Base-by-base conservation (phyloP, 164 flowering plant genomes). In the Chloranthus sessilifolius region DNA sequence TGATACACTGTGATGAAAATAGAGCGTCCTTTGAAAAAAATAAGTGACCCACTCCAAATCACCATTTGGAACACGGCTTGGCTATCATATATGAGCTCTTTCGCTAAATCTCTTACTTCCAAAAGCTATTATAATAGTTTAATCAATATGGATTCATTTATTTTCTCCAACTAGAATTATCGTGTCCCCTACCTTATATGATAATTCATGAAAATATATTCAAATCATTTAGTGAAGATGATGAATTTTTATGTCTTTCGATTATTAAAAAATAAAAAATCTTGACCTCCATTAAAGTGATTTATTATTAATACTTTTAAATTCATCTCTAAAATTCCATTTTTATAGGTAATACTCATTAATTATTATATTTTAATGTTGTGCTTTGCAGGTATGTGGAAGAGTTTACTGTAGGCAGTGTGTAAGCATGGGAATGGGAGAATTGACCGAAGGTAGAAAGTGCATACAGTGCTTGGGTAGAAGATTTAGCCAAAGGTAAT, bases 361-460 rank as follows among this genome's bases (percentile, higher is more conserved):
- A 7, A 33, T 33, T 7, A 33, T 7, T 33, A 7, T 7, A 7
- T 12, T 33, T 7, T 33, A 12, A 33, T 33, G 7, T 33, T 33
- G 12, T 33, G 12, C 36, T 33, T 7, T 33, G 12, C 12, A 81
- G 88, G 88, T 77, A 0, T 82, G 88, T 54, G 88, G 85, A 60
- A 71, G 85, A 52, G 88, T 72, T 1, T 82, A 82, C 39, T 82
- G 85, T 72, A 71, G 78, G 64, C 47, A 55, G 2, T 82, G 85
- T 43, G 67, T 73, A 28, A 35, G 50, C 36, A 44, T 61, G 8
- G 85, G 88, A 15, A 82, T 79, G 88, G 85, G 85, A 53, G 83
- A 82, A 49, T 77, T 79, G 85, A 63, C 70, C 2, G 85, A 82
- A 72, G 85, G 85, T 25, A 70, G 85, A 62, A 82, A 82, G 55